A percentile compares a stretch with the other conserved stretches of the same genome.
Evolutionary conservation across 225 moss, liverwort and hornwort species (phyloP).

Genomic region (Thuidium tamariscinum): DNA sequence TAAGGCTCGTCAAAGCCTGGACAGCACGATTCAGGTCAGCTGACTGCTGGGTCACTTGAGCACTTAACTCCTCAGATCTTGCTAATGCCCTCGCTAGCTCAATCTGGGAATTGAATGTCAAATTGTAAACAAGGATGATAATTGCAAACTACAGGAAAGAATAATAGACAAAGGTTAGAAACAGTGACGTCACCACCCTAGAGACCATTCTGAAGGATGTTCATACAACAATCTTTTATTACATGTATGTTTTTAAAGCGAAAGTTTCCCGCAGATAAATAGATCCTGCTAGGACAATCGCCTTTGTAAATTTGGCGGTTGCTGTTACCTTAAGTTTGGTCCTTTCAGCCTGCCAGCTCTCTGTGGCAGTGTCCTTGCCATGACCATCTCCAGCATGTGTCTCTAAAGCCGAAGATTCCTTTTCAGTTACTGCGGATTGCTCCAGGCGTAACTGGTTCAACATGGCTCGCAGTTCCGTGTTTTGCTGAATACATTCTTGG

Average conservation of each 20-base stretch:
- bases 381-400: background rate
- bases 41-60: constrained; percentile 57
- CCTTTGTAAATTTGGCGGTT: background rate
- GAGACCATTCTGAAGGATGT: background rate
- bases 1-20: constrained; percentile 56
- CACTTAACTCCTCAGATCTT: constrained; percentile 53
- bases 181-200: background rate
- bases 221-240: background rate
- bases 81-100: constrained; percentile 62
- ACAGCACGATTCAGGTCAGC: constrained; percentile 67
- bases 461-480: constrained; percentile 35
- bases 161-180: background rate
- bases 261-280: background rate
- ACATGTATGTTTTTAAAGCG: background rate
- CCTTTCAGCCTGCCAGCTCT: constrained; percentile 32
- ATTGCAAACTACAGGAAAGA: background rate
- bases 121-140: background rate
- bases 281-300: background rate
- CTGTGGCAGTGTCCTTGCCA: background rate
- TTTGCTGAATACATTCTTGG: constrained; percentile 46
- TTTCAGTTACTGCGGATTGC: constrained; percentile 16
- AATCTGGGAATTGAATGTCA: constrained; percentile 21
- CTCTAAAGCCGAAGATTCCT: background rate
- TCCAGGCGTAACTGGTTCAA: constrained; percentile 41
- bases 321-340: constrained; percentile 30